Evolutionary conservation across 1,139 yeast species (phyloP).

Genomic region (Blastobotrys illinoisensis): DNA sequence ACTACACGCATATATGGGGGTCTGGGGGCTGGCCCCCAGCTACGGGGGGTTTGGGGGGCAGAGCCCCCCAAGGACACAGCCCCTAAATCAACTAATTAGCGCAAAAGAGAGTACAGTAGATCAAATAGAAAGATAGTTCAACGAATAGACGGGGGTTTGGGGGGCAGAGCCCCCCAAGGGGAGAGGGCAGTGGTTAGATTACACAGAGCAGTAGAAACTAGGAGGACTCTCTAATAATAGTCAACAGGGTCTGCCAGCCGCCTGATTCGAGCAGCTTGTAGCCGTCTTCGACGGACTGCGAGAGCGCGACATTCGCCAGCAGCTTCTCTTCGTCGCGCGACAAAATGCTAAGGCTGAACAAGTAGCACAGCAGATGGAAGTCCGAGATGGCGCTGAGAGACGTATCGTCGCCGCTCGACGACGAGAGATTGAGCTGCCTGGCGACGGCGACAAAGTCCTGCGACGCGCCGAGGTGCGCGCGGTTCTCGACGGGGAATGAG

Average conservation of each 20-base stretch:
- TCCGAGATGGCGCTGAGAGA: slow-evolving; percentile 48
- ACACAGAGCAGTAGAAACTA: neutral
- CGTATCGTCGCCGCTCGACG: slow-evolving; percentile 15
- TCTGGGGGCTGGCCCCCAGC: neutral
- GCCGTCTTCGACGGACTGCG: slow-evolving; percentile 36
- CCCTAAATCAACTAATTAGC: no score
- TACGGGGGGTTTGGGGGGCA: no score
- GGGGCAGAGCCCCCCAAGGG: neutral
- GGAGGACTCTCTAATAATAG: slow-evolving; percentile 39
- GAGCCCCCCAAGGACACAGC: no score
- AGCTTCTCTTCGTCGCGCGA: slow-evolving; percentile 48
- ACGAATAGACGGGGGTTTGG: no score
- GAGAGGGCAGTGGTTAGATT: no score
- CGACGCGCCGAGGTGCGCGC: slow-evolving; percentile 66
- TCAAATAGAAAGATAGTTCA: no score
- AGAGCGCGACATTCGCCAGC: slow-evolving; percentile 40
- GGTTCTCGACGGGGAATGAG: slow-evolving; percentile 68
- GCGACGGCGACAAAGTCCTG: slow-evolving; percentile 57
- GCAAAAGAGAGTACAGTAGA: no score
- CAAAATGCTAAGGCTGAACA: slow-evolving; percentile 47
- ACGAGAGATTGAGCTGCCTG: slow-evolving; percentile 41
- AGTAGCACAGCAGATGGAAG: slow-evolving; percentile 67
- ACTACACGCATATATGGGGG: no score
- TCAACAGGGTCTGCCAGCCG: slow-evolving; percentile 71
- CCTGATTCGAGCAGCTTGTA: slow-evolving; percentile 54